Conservation (phyloP, 768 basidiomycete species). For the Trametes meyenii region DNA sequence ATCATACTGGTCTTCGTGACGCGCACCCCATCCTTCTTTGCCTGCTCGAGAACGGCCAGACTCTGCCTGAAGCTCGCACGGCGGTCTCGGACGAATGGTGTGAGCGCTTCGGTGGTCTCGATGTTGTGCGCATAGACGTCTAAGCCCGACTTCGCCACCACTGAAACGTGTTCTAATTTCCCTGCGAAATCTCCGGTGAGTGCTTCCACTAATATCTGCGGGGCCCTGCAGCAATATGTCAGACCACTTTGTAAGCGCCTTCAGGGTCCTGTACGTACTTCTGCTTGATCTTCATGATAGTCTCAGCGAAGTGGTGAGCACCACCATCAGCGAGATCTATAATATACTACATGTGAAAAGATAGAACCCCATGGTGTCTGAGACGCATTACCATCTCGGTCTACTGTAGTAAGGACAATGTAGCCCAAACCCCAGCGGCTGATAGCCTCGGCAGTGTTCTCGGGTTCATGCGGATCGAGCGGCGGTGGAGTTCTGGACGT, state of each 20-base stretch:
- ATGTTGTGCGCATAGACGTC: conserved; percentile 99
- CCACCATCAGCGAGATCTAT: conserved; percentile 92
- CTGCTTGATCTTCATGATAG: conserved; percentile 92
- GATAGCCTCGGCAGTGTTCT: conserved; percentile 97
- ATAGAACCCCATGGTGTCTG: background rate
- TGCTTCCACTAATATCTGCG: conserved; percentile 94
- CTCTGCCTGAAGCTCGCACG: conserved; percentile 90
- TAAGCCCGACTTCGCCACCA: conserved; percentile 89
- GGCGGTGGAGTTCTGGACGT: conserved; percentile 88
- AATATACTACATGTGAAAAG: background rate
- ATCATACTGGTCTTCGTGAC: conserved; percentile 99
- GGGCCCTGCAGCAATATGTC: conserved; percentile 61
- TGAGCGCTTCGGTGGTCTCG: conserved; percentile 93
- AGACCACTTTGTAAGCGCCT: background rate
- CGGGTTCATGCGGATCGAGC: conserved; percentile 94
- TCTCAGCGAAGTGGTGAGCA: conserved; percentile 92
- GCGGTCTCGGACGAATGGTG: conserved; percentile 94
- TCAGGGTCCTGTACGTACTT: conserved; percentile 58
- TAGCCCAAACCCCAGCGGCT: conserved; percentile 98
- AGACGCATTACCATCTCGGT: conserved; percentile 80
- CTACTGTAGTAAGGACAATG: conserved; percentile 95
- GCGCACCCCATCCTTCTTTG: conserved; percentile 80
- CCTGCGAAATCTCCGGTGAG: conserved; percentile 95
- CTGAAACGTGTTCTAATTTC: conserved; percentile 67
- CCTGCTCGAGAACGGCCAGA: conserved; percentile 76